Conservation (phyloP, 139 green algal species). For the Chlorella ohadii region DNA sequence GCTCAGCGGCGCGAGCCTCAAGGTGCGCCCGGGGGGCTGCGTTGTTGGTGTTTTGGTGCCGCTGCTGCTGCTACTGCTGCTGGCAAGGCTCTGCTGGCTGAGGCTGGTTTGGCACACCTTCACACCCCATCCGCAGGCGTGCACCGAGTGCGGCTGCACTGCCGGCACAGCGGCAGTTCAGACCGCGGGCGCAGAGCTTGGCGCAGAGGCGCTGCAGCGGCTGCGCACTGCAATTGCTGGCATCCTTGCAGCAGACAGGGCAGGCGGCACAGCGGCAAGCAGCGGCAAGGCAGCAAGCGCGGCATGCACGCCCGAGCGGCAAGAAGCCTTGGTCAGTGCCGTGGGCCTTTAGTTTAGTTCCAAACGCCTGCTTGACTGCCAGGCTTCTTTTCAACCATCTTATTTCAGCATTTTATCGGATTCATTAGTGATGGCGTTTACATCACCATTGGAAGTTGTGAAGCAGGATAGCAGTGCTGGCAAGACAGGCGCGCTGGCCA, state of each 20-base stretch:
- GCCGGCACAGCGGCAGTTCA: conserved; percentile 68
- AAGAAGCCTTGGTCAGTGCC: background rate
- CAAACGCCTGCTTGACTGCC: too few relatives aligned
- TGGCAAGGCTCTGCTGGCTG: too few relatives aligned
- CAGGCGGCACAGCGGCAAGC: background rate
- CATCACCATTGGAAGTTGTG: too few relatives aligned
- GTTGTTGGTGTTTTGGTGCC: too few relatives aligned
- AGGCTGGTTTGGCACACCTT: conserved; percentile 7
- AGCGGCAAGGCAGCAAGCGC: background rate
- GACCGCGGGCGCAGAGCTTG: conserved; percentile 56
- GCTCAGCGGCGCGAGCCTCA: conserved; percentile 44
- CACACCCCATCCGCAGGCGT: conserved; percentile 24
- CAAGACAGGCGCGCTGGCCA: too few relatives aligned
- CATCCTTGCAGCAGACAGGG: background rate
- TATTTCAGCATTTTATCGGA: too few relatives aligned
- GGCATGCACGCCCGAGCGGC: background rate
- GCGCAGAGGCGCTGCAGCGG: background rate
- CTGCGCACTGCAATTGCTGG: conserved; percentile 1
- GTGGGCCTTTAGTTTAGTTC: too few relatives aligned
- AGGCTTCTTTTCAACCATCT: too few relatives aligned
- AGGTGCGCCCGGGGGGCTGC: background rate
- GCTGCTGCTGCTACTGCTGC: background rate
- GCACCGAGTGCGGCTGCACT: conserved; percentile 56
- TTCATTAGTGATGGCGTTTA: too few relatives aligned
- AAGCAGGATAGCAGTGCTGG: too few relatives aligned